Evolutionary conservation across 139 green algal species (phyloP).

Genomic region (Chlamydomonas asymmetrica): DNA sequence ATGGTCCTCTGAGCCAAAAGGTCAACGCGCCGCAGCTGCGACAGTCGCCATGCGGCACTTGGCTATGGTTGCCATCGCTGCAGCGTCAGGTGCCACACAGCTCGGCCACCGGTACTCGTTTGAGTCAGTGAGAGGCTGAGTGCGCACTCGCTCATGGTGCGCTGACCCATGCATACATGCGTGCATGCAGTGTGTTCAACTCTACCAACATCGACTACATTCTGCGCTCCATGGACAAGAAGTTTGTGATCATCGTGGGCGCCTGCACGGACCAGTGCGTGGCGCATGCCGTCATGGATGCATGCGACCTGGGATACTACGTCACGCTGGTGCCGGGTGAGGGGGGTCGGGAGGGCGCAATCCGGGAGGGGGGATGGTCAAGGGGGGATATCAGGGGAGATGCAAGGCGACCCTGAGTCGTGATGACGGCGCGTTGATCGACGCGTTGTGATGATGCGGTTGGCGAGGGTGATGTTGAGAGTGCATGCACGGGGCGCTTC

Average conservation of each 20-base stretch:
- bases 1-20: no score
- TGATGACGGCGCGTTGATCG: background rate
- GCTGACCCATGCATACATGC: background rate
- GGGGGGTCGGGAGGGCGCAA: background rate
- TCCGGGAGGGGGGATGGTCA: background rate
- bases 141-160: background rate
- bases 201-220: constrained; percentile 62
- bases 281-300: constrained; percentile 68
- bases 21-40: no score
- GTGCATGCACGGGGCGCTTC: no score
- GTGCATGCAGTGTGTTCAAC: constrained; percentile 65
- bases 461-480: no score
- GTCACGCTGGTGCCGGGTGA: constrained; percentile 55
- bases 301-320: constrained; percentile 65
- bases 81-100: no score
- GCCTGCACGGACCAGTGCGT: constrained; percentile 80
- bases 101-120: no score
- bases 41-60: no score
- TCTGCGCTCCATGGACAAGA: constrained; percentile 46
- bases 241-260: constrained; percentile 60
- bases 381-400: background rate
- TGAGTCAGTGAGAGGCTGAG: no score
- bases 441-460: no score
- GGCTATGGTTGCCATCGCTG: no score
- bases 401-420: background rate